Conservation (phyloP, 768 basidiomycete species). For the Mycena amicta region DNA sequence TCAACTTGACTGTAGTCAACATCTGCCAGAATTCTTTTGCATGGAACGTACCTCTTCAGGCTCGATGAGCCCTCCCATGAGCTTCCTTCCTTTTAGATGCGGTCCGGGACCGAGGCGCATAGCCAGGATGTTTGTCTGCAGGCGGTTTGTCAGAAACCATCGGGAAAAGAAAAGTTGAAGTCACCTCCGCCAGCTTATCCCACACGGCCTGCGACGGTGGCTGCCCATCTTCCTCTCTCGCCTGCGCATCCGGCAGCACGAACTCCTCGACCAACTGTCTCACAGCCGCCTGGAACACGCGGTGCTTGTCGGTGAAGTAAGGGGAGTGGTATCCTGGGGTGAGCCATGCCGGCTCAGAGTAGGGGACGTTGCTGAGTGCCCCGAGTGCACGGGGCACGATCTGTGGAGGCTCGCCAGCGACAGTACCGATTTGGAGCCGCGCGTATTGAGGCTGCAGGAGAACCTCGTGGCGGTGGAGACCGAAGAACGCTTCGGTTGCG, state of each 20-base stretch:
- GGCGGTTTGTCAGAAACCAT: neutral
- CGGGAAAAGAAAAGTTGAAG: neutral
- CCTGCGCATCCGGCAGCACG: conserved; percentile 56
- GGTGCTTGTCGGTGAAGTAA: conserved; percentile 56
- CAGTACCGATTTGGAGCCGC: conserved; percentile 62
- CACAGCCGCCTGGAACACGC: conserved; percentile 60
- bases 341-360: conserved; percentile 76
- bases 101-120: neutral
- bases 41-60: neutral
- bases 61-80: neutral
- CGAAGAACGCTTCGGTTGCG: conserved; percentile 49
- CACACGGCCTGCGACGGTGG: conserved; percentile 60
- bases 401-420: conserved; percentile 52
- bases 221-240: conserved; percentile 69
- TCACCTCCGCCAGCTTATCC: conserved; percentile 59
- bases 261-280: conserved; percentile 76
- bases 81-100: neutral
- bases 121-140: conserved; percentile 19
- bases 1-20: too few relatives aligned
- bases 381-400: conserved; percentile 50
- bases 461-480: conserved; percentile 37
- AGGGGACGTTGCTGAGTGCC: conserved; percentile 66
- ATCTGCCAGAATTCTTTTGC: too few relatives aligned
- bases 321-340: conserved; percentile 17
- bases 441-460: conserved; percentile 42